These are phyloP conservation scores for Ophiostoma piceae DNA, from an alignment of 2,329 filamentous ascomycete genomes.

Conservation along the genomic window DNA sequence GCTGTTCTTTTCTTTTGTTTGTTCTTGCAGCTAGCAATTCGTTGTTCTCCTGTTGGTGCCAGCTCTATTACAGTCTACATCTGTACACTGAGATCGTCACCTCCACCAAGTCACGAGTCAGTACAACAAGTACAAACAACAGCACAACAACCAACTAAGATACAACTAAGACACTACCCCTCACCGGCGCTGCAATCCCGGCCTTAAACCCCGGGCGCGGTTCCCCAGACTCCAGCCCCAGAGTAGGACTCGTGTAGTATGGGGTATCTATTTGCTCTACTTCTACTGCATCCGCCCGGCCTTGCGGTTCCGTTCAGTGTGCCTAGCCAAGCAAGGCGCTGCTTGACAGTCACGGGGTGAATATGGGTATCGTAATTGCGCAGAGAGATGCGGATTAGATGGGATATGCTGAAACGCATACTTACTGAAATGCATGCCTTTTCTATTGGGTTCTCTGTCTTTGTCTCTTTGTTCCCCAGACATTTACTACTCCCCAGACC, in stretches of 20 bases:
- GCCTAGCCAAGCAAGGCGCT: constrained; percentile 5
- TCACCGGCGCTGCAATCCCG: constrained; percentile 10
- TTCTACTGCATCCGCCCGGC: constrained; percentile 16
- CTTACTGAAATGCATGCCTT: too few relatives aligned
- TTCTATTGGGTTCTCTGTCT: too few relatives aligned
- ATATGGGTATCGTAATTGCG: not conserved
- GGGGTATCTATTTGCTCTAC: not conserved
- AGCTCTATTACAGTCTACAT: too few relatives aligned
- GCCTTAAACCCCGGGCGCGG: not conserved
- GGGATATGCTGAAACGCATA: too few relatives aligned
- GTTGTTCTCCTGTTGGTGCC: too few relatives aligned
- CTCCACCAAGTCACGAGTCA: not conserved
- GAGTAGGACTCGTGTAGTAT: not conserved
- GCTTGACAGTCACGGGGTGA: constrained; percentile 15
- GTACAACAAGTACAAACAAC: not conserved
- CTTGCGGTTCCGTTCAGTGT: constrained; percentile 20
- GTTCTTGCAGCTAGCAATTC: too few relatives aligned
- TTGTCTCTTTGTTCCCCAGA: too few relatives aligned
- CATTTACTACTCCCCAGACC: too few relatives aligned
- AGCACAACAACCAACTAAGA: not conserved
- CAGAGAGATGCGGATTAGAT: not conserved
- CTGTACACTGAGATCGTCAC: too few relatives aligned
- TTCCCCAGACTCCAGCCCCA: constrained; percentile 15
- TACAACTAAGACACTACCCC: constrained; percentile 10
- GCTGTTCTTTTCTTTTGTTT: not conserved